Evolutionary conservation across 169 alveolate genomes (phyloP).

Genomic region (Plasmodium relictum): DNA sequence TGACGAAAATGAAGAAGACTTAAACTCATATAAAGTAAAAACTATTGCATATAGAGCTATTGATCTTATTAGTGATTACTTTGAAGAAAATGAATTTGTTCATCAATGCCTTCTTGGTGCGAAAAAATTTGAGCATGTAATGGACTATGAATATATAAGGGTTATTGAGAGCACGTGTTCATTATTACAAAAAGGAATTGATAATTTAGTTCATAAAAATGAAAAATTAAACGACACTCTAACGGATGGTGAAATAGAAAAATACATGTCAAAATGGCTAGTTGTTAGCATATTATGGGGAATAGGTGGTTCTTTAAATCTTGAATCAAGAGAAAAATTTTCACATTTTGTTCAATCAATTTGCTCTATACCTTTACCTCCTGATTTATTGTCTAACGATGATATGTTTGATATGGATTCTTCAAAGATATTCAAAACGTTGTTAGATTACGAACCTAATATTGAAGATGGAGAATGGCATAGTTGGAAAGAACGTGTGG

Average conservation of each 20-base stretch:
- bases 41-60: conserved; percentile 64
- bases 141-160: conserved; percentile 77
- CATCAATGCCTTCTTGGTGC: conserved; percentile 63
- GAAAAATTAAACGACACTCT: conserved; percentile 40
- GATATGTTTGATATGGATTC: conserved; percentile 25
- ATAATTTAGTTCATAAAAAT: conserved; percentile 62
- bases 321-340: conserved; percentile 90
- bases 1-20: conserved; percentile 70
- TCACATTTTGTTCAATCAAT: conserved; percentile 87
- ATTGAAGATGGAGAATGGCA: conserved; percentile 95
- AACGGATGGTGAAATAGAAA: conserved; percentile 74
- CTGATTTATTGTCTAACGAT: conserved; percentile 53
- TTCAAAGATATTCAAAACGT: conserved; percentile 76
- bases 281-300: conserved; percentile 94
- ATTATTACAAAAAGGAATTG: conserved; percentile 61
- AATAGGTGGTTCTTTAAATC: conserved; percentile 93
- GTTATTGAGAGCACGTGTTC: conserved; percentile 73
- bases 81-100: conserved; percentile 77
- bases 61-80: conserved; percentile 61
- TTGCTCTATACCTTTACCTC: conserved; percentile 78
- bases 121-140: conserved; percentile 55
- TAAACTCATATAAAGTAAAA: conserved; percentile 4
- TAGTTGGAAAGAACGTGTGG: conserved; percentile 95
- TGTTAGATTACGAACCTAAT: conserved; percentile 94
- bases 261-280: conserved; percentile 90